Base-by-base conservation (phyloP, 2,329 filamentous ascomycete genomes). In the Venturia effusa region DNA sequence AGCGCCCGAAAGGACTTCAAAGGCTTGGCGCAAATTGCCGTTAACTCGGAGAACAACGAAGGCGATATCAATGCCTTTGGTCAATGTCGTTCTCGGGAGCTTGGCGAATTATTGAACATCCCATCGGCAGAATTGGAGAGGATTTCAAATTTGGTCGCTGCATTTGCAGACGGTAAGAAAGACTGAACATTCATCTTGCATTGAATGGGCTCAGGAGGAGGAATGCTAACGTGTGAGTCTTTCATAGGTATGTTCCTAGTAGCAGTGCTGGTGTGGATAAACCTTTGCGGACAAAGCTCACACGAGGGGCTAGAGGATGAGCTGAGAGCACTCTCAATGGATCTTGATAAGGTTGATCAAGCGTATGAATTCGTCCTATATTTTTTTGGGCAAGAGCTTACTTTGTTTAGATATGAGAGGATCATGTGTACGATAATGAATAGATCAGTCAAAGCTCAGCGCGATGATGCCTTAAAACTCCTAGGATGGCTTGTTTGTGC, bases 401-500 rank as follows among this genome's bases (percentile, higher is more conserved):
- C 32, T 22, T 7, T 41, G 10, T 32, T 30, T 7, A 41, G 39
- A 17, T 41, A 41, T 41, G 39, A 41, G 17, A 41, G 17, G 39
- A 41, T 41, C 8, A 41, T 41, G 39, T 8, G 17, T 8, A 41
- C 8, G 39, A 41, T 41, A 8, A 8, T 41, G 8, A 17, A 41
- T 61, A 75, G 73, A 2, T 77, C 77, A 63, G 41, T 67, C 1
- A 66, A 66, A 19, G 34, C 63, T n/a, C n/a, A n/a, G 17, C 22
- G 40, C 54, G 40, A 43, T n/a, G 37, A 67, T 45, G 70, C 72
- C 0, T 69, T 69, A 64, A 68, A 66, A 17, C 68, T 80, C 19
- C 68, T 80, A 1, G 71, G 73, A 1, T 79, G 75, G 76, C 69
- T 80, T 15, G 72, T 72, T 4, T 75, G 75, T 61, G 74, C 76